Conservation (phyloP, 2,329 filamentous ascomycete species). For the Colletotrichum lupini region DNA sequence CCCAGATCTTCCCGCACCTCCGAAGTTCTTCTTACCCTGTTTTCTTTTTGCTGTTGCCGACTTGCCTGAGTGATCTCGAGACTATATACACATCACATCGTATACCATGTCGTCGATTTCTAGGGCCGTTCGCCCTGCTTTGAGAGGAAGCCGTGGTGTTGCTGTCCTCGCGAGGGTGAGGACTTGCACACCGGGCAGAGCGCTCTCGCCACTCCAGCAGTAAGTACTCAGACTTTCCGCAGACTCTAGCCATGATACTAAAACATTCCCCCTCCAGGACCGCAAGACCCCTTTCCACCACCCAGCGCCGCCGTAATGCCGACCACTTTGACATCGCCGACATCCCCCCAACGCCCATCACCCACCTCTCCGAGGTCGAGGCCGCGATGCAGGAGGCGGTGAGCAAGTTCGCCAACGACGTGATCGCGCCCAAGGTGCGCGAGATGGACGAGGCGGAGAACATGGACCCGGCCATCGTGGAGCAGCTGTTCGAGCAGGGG, state of each 20-base stretch:
- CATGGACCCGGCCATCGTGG: constrained; percentile 90
- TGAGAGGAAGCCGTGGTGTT: constrained; percentile 56
- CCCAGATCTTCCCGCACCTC: background rate
- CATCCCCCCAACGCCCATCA: constrained; percentile 90
- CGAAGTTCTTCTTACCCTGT: constrained; percentile 10
- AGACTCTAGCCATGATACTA: constrained; percentile 3
- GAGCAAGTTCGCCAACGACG: constrained; percentile 88
- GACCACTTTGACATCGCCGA: constrained; percentile 72
- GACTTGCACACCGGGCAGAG: constrained; percentile 36
- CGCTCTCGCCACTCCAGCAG: constrained; percentile 42
- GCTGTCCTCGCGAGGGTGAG: constrained; percentile 40
- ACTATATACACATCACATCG: background rate
- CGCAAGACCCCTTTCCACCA: constrained; percentile 69
- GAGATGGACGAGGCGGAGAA: constrained; percentile 97
- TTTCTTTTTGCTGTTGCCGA: background rate
- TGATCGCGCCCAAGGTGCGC: constrained; percentile 89
- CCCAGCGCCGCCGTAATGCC: constrained; percentile 62
- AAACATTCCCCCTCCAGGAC: constrained; percentile 37
- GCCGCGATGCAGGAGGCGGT: constrained; percentile 89
- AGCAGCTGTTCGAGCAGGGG: constrained; percentile 96
- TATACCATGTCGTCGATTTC: constrained; percentile 60
- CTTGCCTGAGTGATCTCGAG: background rate
- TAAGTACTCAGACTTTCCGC: constrained; percentile 36
- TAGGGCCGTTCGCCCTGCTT: constrained; percentile 61
- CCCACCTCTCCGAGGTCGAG: constrained; percentile 91